These are phyloP conservation scores for Letharia columbiana DNA, from an alignment of 495 filamentous ascomycete genomes.

Conservation along the genomic window DNA sequence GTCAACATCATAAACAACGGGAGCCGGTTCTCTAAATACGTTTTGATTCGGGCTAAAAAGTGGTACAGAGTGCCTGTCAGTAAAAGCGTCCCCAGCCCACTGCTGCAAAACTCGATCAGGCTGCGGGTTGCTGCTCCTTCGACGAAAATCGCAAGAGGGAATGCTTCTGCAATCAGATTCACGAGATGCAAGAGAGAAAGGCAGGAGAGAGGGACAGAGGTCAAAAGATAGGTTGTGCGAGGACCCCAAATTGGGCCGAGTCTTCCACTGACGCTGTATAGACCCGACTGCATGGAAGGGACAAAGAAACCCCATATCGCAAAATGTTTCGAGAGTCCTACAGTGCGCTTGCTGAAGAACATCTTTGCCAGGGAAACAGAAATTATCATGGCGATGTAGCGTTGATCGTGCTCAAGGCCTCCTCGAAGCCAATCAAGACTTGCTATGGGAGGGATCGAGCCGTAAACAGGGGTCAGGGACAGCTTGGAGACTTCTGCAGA, in stretches of 20 bases:
- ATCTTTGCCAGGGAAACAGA: slow-evolving; percentile 42
- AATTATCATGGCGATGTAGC: background rate
- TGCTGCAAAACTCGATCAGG: background rate
- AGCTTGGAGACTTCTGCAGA: slow-evolving; percentile 58
- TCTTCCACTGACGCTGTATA: slow-evolving; percentile 53
- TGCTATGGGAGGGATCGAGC: slow-evolving; percentile 64
- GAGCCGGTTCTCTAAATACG: background rate
- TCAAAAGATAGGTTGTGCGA: slow-evolving; percentile 60
- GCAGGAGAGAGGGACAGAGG: slow-evolving; percentile 64
- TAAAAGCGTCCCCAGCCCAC: background rate
- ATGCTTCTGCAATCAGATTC: slow-evolving; percentile 49
- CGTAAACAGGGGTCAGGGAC: slow-evolving; percentile 64
- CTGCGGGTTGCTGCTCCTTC: slow-evolving; percentile 41
- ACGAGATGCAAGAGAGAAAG: slow-evolving; percentile 58
- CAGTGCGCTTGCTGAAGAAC: slow-evolving; percentile 26
- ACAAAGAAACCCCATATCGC: slow-evolving; percentile 49
- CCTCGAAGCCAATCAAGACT: slow-evolving; percentile 45
- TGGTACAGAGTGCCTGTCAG: background rate
- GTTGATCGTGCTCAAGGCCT: background rate
- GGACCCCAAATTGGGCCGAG: slow-evolving; percentile 66
- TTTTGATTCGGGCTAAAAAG: slow-evolving; percentile 21
- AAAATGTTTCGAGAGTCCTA: slow-evolving; percentile 35
- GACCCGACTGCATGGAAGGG: slow-evolving; percentile 57
- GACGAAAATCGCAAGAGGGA: slow-evolving; percentile 49
- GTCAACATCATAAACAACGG: background rate